Conservation (phyloP, 768 basidiomycete genomes). For the Macrolepiota albuminosa region DNA sequence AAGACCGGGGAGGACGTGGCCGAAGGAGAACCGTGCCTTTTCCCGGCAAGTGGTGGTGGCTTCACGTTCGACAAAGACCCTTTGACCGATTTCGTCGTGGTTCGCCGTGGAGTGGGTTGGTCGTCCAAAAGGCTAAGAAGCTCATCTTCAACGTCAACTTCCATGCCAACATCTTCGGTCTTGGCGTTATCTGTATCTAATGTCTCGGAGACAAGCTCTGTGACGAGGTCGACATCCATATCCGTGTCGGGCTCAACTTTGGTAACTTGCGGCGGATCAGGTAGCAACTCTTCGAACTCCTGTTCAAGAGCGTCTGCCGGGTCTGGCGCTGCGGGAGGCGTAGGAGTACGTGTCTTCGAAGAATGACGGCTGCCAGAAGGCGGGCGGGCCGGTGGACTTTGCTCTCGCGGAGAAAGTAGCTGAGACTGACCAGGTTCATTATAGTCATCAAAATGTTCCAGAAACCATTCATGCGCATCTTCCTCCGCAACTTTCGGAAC, state of each 20-base stretch:
- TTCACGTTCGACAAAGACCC: constrained; percentile 1
- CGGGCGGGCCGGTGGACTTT: constrained; percentile 19
- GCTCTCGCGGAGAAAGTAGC: constrained; percentile 23
- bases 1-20: constrained; percentile 4
- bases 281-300: constrained; percentile 30
- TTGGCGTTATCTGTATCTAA: constrained; percentile 24
- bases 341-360: constrained; percentile 13
- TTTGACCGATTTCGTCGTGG: constrained; percentile 11
- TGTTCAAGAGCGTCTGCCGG: constrained; percentile 38
- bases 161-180: constrained; percentile 24
- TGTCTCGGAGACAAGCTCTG: constrained; percentile 40
- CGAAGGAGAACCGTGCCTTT: constrained; percentile 12
- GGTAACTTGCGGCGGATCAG: constrained; percentile 20
- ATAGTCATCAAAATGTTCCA: constrained; percentile 46
- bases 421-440: constrained; percentile 16
- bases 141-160: constrained; percentile 58
- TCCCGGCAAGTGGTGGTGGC: neutral
- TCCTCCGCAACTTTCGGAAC: constrained; percentile 29
- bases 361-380: constrained; percentile 3
- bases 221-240: constrained; percentile 42
- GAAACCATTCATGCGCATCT: constrained; percentile 58
- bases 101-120: constrained; percentile 21
- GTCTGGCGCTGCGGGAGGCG: constrained; percentile 24
- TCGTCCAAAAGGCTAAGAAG: constrained; percentile 67
- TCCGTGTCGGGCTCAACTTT: constrained; percentile 29